A percentile compares a stretch with the other conserved stretches of the same genome.
Conservation (phyloP, 805 yeast species). For the Yamadazyma ubonensis region DNA sequence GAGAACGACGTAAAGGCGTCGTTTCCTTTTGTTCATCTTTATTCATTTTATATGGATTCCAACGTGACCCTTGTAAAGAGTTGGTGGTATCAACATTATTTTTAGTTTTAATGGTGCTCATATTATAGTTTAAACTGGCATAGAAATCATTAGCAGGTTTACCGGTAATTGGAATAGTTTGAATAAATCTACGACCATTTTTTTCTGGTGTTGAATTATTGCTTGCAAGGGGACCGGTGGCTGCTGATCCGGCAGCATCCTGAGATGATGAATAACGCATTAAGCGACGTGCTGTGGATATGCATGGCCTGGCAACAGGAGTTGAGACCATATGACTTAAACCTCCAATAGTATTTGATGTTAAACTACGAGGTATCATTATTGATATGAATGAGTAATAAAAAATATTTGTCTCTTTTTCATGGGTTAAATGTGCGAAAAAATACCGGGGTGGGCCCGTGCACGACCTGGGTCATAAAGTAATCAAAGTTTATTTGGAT, state of each 20-base stretch:
- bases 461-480: slow-evolving; percentile 12
- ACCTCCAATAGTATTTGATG: slow-evolving; percentile 3
- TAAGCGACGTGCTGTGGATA: slow-evolving; percentile 8
- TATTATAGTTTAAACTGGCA: slow-evolving; percentile 22
- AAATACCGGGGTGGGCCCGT: slow-evolving; percentile 1
- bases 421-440: slow-evolving; percentile 3
- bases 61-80: slow-evolving; percentile 21
- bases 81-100: slow-evolving; percentile 14
- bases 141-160: slow-evolving; percentile 21
- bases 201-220: slow-evolving; percentile 12
- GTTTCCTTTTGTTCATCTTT: slow-evolving; percentile 10
- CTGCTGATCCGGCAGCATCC: slow-evolving; percentile 13
- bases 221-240: slow-evolving; percentile 8
- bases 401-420: slow-evolving; percentile 2
- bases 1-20: slow-evolving; percentile 28
- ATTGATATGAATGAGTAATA: slow-evolving; percentile 2
- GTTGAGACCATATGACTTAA: background rate
- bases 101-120: slow-evolving; percentile 13
- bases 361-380: slow-evolving; percentile 14
- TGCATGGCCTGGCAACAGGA: background rate
- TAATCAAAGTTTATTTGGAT: slow-evolving; percentile 14
- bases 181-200: slow-evolving; percentile 32
- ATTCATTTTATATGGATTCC: slow-evolving; percentile 19
- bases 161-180: slow-evolving; percentile 30
- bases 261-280: slow-evolving; percentile 21